These are phyloP conservation scores for Aspergillus fijiensis DNA, from an alignment of 2,329 filamentous ascomycete species.

Conservation along the genomic window DNA sequence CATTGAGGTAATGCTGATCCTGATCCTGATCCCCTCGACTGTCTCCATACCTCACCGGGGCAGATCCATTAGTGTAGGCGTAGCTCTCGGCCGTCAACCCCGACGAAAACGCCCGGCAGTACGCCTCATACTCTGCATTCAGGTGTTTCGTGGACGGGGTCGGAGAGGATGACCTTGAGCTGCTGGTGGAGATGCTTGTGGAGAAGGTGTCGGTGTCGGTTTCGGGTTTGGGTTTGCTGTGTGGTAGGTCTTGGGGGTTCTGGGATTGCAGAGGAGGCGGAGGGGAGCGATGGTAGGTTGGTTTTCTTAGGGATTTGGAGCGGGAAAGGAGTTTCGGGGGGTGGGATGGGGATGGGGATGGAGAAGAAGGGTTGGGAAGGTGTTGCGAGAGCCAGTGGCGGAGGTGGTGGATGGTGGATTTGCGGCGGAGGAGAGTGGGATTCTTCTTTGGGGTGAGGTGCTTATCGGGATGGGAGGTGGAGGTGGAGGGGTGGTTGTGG, in stretches of 20 bases:
- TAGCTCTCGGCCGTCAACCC: slow-evolving; percentile 1
- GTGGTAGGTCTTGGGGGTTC: neutral
- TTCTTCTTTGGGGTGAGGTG: neutral
- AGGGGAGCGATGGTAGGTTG: neutral
- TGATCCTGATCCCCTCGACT: too few relatives aligned
- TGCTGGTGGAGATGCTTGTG: neutral
- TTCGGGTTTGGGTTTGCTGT: neutral
- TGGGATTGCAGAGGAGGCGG: neutral
- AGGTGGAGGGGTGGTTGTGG: too few relatives aligned
- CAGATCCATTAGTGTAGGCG: neutral
- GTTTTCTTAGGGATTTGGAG: neutral
- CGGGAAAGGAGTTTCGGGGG: neutral
- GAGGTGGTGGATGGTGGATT: neutral
- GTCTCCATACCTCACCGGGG: too few relatives aligned
- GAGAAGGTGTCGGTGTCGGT: neutral
- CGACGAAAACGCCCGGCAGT: slow-evolving; percentile 15
- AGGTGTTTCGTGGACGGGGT: neutral
- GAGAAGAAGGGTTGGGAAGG: neutral
- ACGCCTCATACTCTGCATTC: slow-evolving; percentile 13
- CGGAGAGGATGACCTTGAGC: neutral
- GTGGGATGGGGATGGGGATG: neutral
- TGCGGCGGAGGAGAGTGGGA: neutral
- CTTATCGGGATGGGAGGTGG: neutral
- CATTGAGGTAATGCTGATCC: too few relatives aligned
- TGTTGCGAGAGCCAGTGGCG: neutral